A percentile compares a stretch with the other conserved stretches of the same genome.
Conservation (phyloP, 2,329 filamentous ascomycete species). For the Aspergillus pseudoglaucus region DNA sequence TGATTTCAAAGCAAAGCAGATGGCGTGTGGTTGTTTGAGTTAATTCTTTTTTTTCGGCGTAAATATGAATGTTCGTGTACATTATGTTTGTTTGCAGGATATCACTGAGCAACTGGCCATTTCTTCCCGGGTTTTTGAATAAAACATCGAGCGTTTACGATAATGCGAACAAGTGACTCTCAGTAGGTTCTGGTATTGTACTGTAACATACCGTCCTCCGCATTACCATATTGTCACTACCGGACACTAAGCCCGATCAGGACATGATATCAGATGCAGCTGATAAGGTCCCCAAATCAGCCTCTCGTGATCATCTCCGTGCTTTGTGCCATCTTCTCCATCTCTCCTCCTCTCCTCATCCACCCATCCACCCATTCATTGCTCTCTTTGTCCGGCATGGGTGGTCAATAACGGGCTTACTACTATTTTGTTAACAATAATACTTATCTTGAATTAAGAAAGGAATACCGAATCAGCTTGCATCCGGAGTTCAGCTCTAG, state of each 20-base stretch:
- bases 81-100: slow-evolving; percentile 1
- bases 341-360: slow-evolving; percentile 1
- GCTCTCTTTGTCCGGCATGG: slow-evolving; percentile 4
- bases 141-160: not conserved
- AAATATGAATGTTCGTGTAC: slow-evolving; percentile 10
- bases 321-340: not conserved
- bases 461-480: not conserved
- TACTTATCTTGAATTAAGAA: not conserved
- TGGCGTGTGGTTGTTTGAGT: slow-evolving; percentile 5
- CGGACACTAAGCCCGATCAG: too few relatives aligned
- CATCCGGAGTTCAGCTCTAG: not conserved
- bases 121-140: not conserved
- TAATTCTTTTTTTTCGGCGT: slow-evolving; percentile 14
- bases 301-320: not conserved
- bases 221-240: too few relatives aligned
- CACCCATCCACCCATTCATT: not conserved
- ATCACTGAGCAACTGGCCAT: not conserved
- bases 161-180: too few relatives aligned
- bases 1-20: slow-evolving; percentile 7
- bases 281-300: slow-evolving; percentile 5
- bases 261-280: not conserved
- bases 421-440: not conserved
- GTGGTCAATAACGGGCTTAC: slow-evolving; percentile 6
- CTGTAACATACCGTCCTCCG: too few relatives aligned
- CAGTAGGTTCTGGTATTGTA: too few relatives aligned